phyloP scores from a whole-genome alignment of 805 yeast genomes.

The Brettanomyces naardenensis region DNA sequence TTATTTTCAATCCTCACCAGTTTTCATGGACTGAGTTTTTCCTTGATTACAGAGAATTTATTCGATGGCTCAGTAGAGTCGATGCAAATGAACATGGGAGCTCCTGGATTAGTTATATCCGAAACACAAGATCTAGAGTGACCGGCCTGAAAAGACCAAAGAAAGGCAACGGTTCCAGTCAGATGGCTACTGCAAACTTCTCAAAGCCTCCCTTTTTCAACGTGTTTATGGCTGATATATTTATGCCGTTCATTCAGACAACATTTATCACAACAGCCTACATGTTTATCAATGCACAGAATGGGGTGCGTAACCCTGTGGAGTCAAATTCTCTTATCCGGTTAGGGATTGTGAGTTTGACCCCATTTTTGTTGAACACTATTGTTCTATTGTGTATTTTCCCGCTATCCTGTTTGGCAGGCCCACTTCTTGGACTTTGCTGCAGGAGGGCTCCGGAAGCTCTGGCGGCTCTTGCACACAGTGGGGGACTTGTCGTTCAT shows the following conservation, averaged over 20 bases:
- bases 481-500: constrained; percentile 26
- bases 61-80: constrained; percentile 78
- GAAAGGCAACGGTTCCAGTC: constrained; percentile 54
- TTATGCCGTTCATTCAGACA: constrained; percentile 65
- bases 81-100: constrained; percentile 55
- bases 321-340: constrained; percentile 56
- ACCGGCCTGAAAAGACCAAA: constrained; percentile 86
- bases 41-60: constrained; percentile 39
- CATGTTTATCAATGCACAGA: constrained; percentile 78
- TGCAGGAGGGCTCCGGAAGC: constrained; percentile 27
- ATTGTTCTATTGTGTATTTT: constrained; percentile 26
- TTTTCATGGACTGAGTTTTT: constrained; percentile 40
- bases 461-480: constrained; percentile 35
- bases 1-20: constrained; percentile 47
- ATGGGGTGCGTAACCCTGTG: constrained; percentile 54
- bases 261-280: constrained; percentile 65
- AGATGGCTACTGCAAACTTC: constrained; percentile 46
- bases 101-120: constrained; percentile 76
- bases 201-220: constrained; percentile 75
- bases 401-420: constrained; percentile 29
- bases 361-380: constrained; percentile 40
- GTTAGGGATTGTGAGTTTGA: constrained; percentile 40
- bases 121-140: constrained; percentile 75
- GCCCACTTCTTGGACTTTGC: constrained; percentile 28
- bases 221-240: constrained; percentile 69